A percentile compares a stretch with the other conserved stretches of the same genome.
These are phyloP conservation scores for Nothophytophthora sp. DNA, from an alignment of 352 stramenopile genomes.

Conservation along the genomic window DNA sequence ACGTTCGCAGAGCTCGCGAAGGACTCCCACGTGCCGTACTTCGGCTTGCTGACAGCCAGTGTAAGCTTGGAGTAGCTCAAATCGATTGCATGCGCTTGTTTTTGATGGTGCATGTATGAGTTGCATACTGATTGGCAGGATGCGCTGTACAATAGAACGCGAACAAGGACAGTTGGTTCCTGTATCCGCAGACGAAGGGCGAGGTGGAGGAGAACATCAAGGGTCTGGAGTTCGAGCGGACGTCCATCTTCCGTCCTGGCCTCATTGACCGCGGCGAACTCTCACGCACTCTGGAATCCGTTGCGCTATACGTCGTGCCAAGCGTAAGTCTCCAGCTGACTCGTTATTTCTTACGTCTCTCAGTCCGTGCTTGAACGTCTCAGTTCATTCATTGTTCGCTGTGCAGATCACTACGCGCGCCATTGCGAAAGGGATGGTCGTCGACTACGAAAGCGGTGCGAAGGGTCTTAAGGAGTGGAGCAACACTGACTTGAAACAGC, in stretches of 20 bases:
- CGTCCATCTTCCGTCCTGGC: constrained; percentile 58
- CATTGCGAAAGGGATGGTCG: constrained; percentile 62
- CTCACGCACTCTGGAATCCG: constrained; percentile 46
- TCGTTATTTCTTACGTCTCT: not conserved
- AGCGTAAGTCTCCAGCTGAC: constrained; percentile 25
- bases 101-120: not conserved
- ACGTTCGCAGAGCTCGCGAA: constrained; percentile 52
- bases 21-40: constrained; percentile 45
- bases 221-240: constrained; percentile 47
- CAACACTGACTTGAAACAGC: constrained; percentile 44
- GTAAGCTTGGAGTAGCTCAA: constrained; percentile 25
- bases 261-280: constrained; percentile 59
- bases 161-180: constrained; percentile 74
- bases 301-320: constrained; percentile 43
- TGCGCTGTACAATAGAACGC: no score
- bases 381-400: not conserved
- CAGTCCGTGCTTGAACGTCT: not conserved
- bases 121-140: not conserved
- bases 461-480: constrained; percentile 47
- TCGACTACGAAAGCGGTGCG: constrained; percentile 53
- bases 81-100: not conserved
- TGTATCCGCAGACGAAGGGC: constrained; percentile 75
- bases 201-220: constrained; percentile 64
- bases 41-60: constrained; percentile 54
- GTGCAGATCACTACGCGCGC: constrained; percentile 46